Conservation (phyloP, 179 eudicot species). For the Nepenthes alata region DNA sequence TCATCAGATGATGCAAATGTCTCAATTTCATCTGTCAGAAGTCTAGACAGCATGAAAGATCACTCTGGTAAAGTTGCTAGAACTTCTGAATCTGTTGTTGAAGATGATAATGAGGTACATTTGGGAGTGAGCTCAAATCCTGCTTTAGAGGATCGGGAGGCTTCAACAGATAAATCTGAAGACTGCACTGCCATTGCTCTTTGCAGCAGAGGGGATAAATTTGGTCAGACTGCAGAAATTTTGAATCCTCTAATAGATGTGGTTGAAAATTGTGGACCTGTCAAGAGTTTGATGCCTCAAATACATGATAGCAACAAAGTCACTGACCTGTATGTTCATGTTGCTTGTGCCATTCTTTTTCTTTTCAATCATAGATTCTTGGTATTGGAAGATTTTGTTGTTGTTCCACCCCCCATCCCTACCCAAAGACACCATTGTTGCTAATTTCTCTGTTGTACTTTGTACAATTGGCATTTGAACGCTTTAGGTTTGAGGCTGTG, state of each 20-base stretch:
- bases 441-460: background rate
- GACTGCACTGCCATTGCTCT: background rate
- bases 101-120: constrained; percentile 11
- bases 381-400: too few species aligned
- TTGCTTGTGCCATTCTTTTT: background rate
- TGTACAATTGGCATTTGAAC: constrained; percentile 1
- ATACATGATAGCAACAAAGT: constrained; percentile 16
- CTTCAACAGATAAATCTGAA: constrained; percentile 6
- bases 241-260: constrained; percentile 13
- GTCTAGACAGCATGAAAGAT: background rate
- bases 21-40: constrained; percentile 11
- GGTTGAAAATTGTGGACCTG: background rate
- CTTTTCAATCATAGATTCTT: background rate
- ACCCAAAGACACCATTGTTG: too few species aligned
- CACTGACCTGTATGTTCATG: constrained; percentile 29
- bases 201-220: constrained; percentile 13
- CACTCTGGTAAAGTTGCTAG: background rate
- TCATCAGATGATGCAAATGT: constrained; percentile 11
- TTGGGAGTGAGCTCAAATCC: constrained; percentile 11
- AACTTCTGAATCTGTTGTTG: constrained; percentile 12
- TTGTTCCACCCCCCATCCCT: too few species aligned
- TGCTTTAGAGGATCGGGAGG: constrained; percentile 14
- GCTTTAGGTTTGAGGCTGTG: constrained; percentile 28
- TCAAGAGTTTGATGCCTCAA: constrained; percentile 5
- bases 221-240: constrained; percentile 13